A percentile compares a stretch with the other conserved stretches of the same genome.
phyloP scores from a whole-genome alignment of 1,284 basidiomycete genomes.

The Hemileia vastatrix region DNA sequence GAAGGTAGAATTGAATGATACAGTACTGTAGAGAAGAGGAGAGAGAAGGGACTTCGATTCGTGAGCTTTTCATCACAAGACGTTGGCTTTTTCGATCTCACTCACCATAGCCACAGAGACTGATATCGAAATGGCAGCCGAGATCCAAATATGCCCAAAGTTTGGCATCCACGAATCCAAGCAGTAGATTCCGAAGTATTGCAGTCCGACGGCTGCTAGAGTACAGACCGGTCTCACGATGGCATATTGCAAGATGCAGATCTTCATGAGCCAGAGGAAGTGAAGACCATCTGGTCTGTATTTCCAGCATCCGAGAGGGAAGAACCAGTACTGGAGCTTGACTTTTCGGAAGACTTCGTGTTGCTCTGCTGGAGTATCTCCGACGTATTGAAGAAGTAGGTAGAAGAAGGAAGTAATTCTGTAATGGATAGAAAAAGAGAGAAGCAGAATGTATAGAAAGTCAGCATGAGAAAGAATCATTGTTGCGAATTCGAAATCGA shows the following conservation, averaged over 20 bases:
- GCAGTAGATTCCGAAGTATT: constrained; percentile 61
- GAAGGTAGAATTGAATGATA: constrained; percentile 62
- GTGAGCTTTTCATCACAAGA: too few relatives aligned
- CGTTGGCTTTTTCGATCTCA: constrained; percentile 1
- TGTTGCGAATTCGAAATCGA: neutral
- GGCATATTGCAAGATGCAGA: constrained; percentile 70
- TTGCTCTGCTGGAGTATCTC: constrained; percentile 57
- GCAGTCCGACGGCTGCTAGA: constrained; percentile 55
- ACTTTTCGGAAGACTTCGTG: constrained; percentile 53
- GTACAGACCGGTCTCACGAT: constrained; percentile 60
- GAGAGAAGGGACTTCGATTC: too few relatives aligned
- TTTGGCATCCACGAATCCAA: constrained; percentile 59
- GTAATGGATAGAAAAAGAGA: constrained; percentile 40
- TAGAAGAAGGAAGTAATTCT: constrained; percentile 69
- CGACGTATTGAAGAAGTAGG: constrained; percentile 61
- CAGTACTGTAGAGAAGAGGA: too few relatives aligned
- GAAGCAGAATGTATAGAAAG: neutral
- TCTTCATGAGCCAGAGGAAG: constrained; percentile 68
- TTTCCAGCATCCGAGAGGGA: constrained; percentile 57
- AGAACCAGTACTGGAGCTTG: constrained; percentile 57
- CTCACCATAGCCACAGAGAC: constrained; percentile 62
- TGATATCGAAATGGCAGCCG: constrained; percentile 57
- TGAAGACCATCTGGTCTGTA: constrained; percentile 61
- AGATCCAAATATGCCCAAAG: constrained; percentile 63
- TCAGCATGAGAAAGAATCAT: neutral